phyloP scores from a whole-genome alignment of 2,329 filamentous ascomycete genomes.

The Trichoderma harzianum region DNA sequence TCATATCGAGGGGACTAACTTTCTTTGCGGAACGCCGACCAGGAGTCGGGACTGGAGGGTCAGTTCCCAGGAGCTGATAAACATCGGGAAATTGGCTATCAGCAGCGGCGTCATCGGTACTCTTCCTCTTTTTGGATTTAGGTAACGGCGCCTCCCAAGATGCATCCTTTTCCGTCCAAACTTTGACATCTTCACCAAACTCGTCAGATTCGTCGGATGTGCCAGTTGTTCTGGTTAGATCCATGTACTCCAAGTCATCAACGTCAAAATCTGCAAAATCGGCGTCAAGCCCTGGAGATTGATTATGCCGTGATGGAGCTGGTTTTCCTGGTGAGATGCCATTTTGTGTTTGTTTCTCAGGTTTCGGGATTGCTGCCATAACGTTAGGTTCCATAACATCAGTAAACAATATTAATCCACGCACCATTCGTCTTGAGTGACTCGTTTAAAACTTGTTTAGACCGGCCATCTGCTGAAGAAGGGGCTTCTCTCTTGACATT shows the following conservation, averaged over 20 bases:
- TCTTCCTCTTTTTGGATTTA: slow-evolving; percentile 52
- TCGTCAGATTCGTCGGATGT: slow-evolving; percentile 35
- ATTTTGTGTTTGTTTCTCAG: slow-evolving; percentile 24
- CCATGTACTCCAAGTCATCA: slow-evolving; percentile 38
- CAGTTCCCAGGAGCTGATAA: slow-evolving; percentile 44
- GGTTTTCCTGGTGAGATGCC: slow-evolving; percentile 30
- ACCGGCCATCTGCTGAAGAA: slow-evolving; percentile 24
- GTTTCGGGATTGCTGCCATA: slow-evolving; percentile 6
- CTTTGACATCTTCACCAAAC: slow-evolving; percentile 36
- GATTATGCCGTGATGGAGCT: slow-evolving; percentile 19
- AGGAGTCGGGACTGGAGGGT: slow-evolving; percentile 37
- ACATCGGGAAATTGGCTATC: slow-evolving; percentile 54
- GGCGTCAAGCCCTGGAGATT: slow-evolving; percentile 25
- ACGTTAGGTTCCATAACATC: neutral
- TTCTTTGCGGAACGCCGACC: slow-evolving; percentile 25
- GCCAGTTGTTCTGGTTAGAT: slow-evolving; percentile 38
- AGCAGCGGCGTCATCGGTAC: slow-evolving; percentile 39
- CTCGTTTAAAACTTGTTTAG: slow-evolving; percentile 22
- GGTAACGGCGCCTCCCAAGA: slow-evolving; percentile 36
- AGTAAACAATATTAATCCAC: neutral
- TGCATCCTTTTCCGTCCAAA: slow-evolving; percentile 45
- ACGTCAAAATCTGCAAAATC: slow-evolving; percentile 37
- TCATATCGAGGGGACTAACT: slow-evolving; percentile 22
- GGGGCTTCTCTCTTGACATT: slow-evolving; percentile 44
- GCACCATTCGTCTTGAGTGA: slow-evolving; percentile 16